Evolutionary conservation across 2,329 filamentous ascomycete species (phyloP).

Genomic region (Trichophyton simii): DNA sequence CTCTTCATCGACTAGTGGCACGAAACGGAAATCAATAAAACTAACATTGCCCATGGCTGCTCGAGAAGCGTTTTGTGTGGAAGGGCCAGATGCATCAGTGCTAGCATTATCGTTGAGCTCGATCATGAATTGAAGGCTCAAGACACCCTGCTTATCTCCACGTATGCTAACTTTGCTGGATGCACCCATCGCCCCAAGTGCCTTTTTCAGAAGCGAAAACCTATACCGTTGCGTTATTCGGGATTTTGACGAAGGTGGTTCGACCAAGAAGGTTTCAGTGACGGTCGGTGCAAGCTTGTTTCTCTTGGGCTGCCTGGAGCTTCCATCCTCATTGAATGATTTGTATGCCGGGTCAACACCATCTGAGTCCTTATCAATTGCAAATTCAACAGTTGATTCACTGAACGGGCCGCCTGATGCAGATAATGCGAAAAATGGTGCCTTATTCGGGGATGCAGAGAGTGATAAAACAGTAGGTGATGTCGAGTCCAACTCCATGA

Average conservation of each 20-base stretch:
- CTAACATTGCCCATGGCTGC: slow-evolving; percentile 24
- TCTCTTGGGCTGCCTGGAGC: slow-evolving; percentile 22
- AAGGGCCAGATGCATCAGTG: slow-evolving; percentile 14
- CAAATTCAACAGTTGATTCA: slow-evolving; percentile 49
- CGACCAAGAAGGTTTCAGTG: slow-evolving; percentile 43
- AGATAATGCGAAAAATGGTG: slow-evolving; percentile 63
- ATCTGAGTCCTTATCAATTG: slow-evolving; percentile 32
- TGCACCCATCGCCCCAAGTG: slow-evolving; percentile 80
- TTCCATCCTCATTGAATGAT: slow-evolving; percentile 27
- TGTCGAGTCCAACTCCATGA: slow-evolving; percentile 46
- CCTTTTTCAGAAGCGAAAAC: slow-evolving; percentile 74
- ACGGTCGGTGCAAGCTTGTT: slow-evolving; percentile 31
- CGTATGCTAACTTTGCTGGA: slow-evolving; percentile 86
- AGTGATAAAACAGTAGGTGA: slow-evolving; percentile 62
- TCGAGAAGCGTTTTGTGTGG: slow-evolving; percentile 14
- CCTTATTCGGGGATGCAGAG: slow-evolving; percentile 44
- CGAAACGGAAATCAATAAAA: slow-evolving; percentile 38
- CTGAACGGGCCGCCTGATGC: slow-evolving; percentile 48
- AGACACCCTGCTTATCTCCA: slow-evolving; percentile 74
- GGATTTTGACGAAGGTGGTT: slow-evolving; percentile 45
- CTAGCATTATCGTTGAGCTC: slow-evolving; percentile 55
- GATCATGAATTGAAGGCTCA: slow-evolving; percentile 94
- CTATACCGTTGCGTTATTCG: slow-evolving; percentile 69
- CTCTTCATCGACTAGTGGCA: slow-evolving; percentile 34
- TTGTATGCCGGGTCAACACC: slow-evolving; percentile 21